Base-by-base conservation (phyloP, 768 basidiomycete genomes). In the Austroboletus festivus region DNA sequence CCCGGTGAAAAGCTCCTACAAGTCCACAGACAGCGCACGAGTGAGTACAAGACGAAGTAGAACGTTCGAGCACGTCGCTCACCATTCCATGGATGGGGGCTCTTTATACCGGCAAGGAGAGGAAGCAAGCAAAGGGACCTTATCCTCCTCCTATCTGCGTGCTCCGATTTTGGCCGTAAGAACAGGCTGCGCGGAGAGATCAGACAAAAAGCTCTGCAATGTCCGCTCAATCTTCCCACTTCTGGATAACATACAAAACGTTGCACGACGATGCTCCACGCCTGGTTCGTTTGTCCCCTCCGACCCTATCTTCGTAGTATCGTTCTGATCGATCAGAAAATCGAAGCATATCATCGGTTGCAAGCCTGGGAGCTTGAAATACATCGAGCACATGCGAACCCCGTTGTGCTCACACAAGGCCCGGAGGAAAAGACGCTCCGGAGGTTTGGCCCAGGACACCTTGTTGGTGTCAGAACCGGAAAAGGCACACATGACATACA, bases 31-130 rank as follows among this genome's bases (percentile, higher is more conserved):
- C 31, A 38, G 24, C 15, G 15, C 33, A 37, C 5, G 44, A 41
- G 42, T 52, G 50, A 50, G 47, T 26, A 24, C 13, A 5, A 38
- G 38, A 43, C 11, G 38, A 41, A 33, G 46, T 43, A 24, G 35
- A 53, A 51, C 0, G 42, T 46, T 39, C 28, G 52, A 41, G 38
- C 34, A 5, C 11, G n/a, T 16, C 5, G 22, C 58, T 61, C 41
- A 64, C 56, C 44, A 16, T 42, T 47, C 33, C 22, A 28, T 13
- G 15, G 38, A 24, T n/a, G n/a, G 15, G 12, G 39, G 12, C 39
- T 37, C 50, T 56, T 64, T 62, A 62, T 62, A 59, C 50, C 6
- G 5, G 30, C 18, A 10, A 9, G 40, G 5, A 34, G 37, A 15
- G 21, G 21, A 20, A 5, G 28, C 28, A 37, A 19, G 35, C 16